A percentile compares a stretch with the other conserved stretches of the same genome.
phyloP scores from a whole-genome alignment of 108 stramenopile genomes.

The Conticribra guillardii region DNA sequence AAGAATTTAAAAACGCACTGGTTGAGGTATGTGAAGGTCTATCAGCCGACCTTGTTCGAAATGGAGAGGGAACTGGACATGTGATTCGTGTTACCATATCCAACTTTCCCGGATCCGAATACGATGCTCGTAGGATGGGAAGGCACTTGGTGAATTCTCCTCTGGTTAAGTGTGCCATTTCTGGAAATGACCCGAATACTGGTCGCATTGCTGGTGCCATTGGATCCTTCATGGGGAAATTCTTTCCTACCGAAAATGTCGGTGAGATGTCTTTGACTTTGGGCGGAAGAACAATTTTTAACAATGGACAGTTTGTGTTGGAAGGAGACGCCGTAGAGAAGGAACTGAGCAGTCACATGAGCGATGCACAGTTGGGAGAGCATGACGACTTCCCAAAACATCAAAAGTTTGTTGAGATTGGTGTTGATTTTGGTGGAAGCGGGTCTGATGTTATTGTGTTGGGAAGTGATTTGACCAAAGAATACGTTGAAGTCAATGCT shows the following conservation, averaged over 20 bases:
- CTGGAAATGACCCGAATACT: conserved; percentile 99
- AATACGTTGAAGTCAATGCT: conserved; percentile 96
- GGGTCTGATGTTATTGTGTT: conserved; percentile 69
- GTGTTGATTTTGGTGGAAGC: conserved; percentile 70
- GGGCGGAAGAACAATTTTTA: conserved; percentile 90
- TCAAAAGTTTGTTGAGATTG: conserved; percentile 90
- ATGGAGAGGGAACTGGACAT: conserved; percentile 98
- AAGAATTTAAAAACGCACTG: conserved; percentile 86
- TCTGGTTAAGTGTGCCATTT: conserved; percentile 95
- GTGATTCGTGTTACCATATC: conserved; percentile 89
- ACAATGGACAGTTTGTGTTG: conserved; percentile 90
- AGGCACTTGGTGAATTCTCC: conserved; percentile 94
- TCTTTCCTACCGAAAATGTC: conserved; percentile 63
- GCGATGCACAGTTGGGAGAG: conserved; percentile 82
- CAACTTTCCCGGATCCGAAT: conserved; percentile 84
- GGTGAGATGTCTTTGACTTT: conserved; percentile 74
- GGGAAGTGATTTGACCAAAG: conserved; percentile 94
- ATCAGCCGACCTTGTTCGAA: conserved; percentile 95
- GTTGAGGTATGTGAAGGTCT: conserved; percentile 77
- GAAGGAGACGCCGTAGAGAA: conserved; percentile 92
- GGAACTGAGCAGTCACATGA: conserved; percentile 88
- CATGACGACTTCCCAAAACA: conserved; percentile 88
- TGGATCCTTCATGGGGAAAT: conserved; percentile 92
- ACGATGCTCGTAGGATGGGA: conserved; percentile 87
- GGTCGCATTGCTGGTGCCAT: conserved; percentile 96